Conservation (phyloP, 805 yeast species). For the Saturnispora kantuleensis region DNA sequence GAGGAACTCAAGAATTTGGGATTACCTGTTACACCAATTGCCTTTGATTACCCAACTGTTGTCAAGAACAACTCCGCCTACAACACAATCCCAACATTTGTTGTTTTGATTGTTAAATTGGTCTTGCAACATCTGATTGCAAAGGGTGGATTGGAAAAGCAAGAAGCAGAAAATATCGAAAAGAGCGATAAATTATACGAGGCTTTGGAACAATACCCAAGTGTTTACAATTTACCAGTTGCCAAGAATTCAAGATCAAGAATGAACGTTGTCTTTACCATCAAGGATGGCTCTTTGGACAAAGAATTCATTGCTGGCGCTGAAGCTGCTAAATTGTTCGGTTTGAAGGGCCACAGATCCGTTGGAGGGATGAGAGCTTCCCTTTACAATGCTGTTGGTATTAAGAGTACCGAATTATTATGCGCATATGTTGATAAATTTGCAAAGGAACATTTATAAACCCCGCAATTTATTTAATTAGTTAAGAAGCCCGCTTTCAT, state of each 20-base stretch:
- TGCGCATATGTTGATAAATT: conserved; percentile 50
- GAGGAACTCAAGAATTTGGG: conserved; percentile 47
- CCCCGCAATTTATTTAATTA: background rate
- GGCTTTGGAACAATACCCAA: conserved; percentile 57
- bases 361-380: conserved; percentile 97
- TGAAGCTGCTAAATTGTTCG: conserved; percentile 46
- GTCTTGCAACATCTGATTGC: conserved; percentile 55
- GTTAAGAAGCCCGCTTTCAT: background rate
- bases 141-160: conserved; percentile 63
- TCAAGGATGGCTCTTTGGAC: conserved; percentile 50
- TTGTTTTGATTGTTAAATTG: conserved; percentile 75
- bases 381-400: conserved; percentile 75
- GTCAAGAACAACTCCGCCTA: conserved; percentile 87
- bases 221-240: conserved; percentile 59
- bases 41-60: conserved; percentile 77
- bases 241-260: conserved; percentile 56
- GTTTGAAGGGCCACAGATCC: conserved; percentile 91
- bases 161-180: conserved; percentile 43
- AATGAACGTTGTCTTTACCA: conserved; percentile 90
- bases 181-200: conserved; percentile 61
- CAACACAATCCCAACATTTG: conserved; percentile 92
- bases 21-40: conserved; percentile 81
- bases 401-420: conserved; percentile 47
- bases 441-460: conserved; percentile 32
- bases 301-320: conserved; percentile 64